A percentile compares a stretch with the other conserved stretches of the same genome.
Evolutionary conservation across 1,284 basidiomycete species (phyloP).

Genomic region (Phellinidium pouzarii): DNA sequence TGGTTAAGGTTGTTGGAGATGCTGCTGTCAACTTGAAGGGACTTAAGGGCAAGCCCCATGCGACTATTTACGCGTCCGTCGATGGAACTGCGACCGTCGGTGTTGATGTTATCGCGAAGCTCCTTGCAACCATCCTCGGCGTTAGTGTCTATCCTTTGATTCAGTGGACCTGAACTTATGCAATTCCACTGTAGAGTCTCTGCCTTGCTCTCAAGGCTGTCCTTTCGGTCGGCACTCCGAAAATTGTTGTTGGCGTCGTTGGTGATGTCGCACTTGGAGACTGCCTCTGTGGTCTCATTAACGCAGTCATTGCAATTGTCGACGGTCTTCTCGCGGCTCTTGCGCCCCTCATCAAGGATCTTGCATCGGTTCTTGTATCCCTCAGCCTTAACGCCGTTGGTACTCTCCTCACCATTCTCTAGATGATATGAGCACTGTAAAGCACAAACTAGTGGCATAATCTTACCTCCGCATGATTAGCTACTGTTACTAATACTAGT

Average conservation of each 20-base stretch:
- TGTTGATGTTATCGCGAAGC: conserved; percentile 8
- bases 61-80: conserved; percentile 4
- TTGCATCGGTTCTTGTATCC: conserved; percentile 1
- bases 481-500: too few species aligned
- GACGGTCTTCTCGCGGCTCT: conserved; percentile 4
- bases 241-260: conserved; percentile 6
- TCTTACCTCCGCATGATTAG: too few species aligned
- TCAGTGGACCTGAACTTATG: not conserved
- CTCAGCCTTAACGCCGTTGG: conserved; percentile 4
- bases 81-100: conserved; percentile 3
- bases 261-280: conserved; percentile 1
- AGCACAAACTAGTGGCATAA: too few species aligned
- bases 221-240: not conserved
- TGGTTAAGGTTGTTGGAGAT: conserved; percentile 1
- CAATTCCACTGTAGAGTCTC: not conserved
- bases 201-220: not conserved
- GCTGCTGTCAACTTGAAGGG: conserved; percentile 2
- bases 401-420: conserved; percentile 10
- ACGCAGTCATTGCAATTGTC: conserved; percentile 7
- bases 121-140: conserved; percentile 7
- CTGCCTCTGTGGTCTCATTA: conserved; percentile 11
- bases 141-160: not conserved
- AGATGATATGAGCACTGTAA: not conserved
- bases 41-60: conserved; percentile 5
- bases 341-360: not conserved